Conservation (phyloP, 108 stramenopile genomes). For the Chaetoceros tenuissimus region DNA sequence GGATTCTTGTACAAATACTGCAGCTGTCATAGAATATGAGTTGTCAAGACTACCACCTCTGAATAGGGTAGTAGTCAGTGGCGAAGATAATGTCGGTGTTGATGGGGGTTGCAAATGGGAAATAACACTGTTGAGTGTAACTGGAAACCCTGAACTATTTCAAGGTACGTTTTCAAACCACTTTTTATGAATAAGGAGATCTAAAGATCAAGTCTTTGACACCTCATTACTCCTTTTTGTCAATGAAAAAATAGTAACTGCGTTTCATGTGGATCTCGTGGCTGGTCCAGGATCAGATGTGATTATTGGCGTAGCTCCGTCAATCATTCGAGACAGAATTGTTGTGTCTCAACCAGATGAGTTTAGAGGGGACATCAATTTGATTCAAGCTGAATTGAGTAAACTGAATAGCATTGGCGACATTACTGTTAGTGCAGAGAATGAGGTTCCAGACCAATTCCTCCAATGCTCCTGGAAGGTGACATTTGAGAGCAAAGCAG, state of each 20-base stretch:
- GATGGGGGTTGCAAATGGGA: constrained; percentile 51
- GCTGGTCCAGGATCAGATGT: constrained; percentile 26
- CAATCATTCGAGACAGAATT: constrained; percentile 28
- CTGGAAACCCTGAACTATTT: constrained; percentile 43
- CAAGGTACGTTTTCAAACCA: constrained; percentile 3
- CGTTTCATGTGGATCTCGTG: constrained; percentile 16
- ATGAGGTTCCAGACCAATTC: constrained; percentile 14
- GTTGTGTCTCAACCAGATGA: constrained; percentile 25
- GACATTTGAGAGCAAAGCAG: constrained; percentile 72
- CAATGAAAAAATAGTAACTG: constrained; percentile 17
- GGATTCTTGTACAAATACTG: constrained; percentile 41
- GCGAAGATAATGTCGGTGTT: constrained; percentile 21
- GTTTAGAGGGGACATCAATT: constrained; percentile 33
- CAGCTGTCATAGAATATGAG: constrained; percentile 31
- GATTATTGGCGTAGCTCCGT: constrained; percentile 18
- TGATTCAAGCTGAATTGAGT: constrained; percentile 69
- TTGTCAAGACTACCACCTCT: constrained; percentile 40
- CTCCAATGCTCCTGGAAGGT: constrained; percentile 54
- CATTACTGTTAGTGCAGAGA: constrained; percentile 43
- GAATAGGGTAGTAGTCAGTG: constrained; percentile 45
- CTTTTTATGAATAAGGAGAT: not conserved
- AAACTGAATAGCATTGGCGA: constrained; percentile 50
- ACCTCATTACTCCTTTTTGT: not conserved
- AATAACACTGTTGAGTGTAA: constrained; percentile 42
- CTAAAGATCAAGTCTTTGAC: not conserved